Evolutionary conservation across 2,329 filamentous ascomycete genomes (phyloP).

Genomic region (Chaetomium olivaceum): DNA sequence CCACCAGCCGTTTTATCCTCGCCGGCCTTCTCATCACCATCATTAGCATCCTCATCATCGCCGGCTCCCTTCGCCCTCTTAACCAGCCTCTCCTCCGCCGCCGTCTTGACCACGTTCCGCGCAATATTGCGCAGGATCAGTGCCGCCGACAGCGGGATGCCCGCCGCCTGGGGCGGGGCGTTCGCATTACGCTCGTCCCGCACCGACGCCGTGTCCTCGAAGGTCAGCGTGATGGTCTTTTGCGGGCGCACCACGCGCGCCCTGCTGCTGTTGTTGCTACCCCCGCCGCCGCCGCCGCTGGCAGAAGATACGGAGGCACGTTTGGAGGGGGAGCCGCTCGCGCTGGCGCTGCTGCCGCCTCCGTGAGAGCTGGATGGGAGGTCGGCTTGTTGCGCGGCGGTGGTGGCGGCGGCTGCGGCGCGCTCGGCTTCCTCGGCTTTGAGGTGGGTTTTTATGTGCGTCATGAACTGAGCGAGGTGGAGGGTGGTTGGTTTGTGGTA

Average conservation of each 20-base stretch:
- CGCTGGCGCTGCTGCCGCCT: conserved; percentile 17
- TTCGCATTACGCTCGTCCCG: conserved; percentile 61
- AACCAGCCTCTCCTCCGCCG: conserved; percentile 55
- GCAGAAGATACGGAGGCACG: conserved; percentile 1
- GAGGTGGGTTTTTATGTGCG: conserved; percentile 68
- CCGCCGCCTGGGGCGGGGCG: conserved; percentile 64
- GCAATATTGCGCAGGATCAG: conserved; percentile 79
- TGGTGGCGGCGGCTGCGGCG: conserved; percentile 7
- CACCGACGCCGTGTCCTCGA: conserved; percentile 57
- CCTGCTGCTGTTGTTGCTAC: conserved; percentile 21
- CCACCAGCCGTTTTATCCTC: not conserved
- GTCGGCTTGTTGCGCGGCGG: not conserved
- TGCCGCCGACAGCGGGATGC: conserved; percentile 75
- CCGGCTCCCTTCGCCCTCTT: conserved; percentile 37
- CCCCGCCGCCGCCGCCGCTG: not conserved
- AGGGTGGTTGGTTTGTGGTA: conserved; percentile 50
- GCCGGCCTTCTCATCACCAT: not conserved
- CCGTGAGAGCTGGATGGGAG: conserved; percentile 8
- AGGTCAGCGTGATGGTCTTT: conserved; percentile 55
- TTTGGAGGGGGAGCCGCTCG: conserved; percentile 9
- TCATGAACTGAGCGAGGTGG: conserved; percentile 54
- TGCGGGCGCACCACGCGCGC: conserved; percentile 54
- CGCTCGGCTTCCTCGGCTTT: conserved; percentile 33
- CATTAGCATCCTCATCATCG: not conserved
- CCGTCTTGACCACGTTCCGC: conserved; percentile 63